Evolutionary conservation across 129 eudicot species (phyloP), one percentile per base, ranked within the genome.

Genomic region (Kitagawia praeruptora): DNA sequence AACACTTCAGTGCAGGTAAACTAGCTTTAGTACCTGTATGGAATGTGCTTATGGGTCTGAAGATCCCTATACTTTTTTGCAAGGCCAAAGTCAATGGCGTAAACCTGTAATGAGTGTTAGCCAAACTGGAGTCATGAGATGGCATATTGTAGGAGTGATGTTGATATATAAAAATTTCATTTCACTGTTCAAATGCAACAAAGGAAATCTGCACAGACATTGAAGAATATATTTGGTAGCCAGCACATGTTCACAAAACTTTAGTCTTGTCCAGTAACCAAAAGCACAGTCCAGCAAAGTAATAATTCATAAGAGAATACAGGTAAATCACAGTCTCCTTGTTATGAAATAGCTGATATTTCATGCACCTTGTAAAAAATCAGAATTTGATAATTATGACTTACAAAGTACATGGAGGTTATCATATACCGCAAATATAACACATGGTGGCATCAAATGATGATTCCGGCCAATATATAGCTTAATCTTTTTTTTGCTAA

Each of bases 31-130:
- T 80, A 80, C 87, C 87, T 80, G 81, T 83, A 83, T 12, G 86
- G 86, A 74, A 83, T 83, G 80, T 83, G 86, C 80, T 83, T 83
- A 66, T 83, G 87, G 58, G 87, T 84, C 79, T 84, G 87, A 42
- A 84, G 87, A 84, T 84, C 87, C 79, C 81, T 84, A 40, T 77
- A 84, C 79, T 84, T 84, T 75, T 84, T 84, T 70, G 87, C 87
- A 23, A 84, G 83, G 45, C 87, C 87, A 84, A 54, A 84, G 66
- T 84, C 87, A 71, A 84, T 84, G 37, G 66, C 53, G 9, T 84
- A 84, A 19, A 84, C 87, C 87, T 84, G 58, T 47, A 38, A 64
- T 45, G 61, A 70, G 74, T 27, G 38, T n/a, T 8, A 75, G 40
- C 75, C 58, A 27, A 63, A 42, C 39, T 42, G 58, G 77, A 63